phyloP scores from a whole-genome alignment of 768 basidiomycete species.

The Leccinum disarticulatum region DNA sequence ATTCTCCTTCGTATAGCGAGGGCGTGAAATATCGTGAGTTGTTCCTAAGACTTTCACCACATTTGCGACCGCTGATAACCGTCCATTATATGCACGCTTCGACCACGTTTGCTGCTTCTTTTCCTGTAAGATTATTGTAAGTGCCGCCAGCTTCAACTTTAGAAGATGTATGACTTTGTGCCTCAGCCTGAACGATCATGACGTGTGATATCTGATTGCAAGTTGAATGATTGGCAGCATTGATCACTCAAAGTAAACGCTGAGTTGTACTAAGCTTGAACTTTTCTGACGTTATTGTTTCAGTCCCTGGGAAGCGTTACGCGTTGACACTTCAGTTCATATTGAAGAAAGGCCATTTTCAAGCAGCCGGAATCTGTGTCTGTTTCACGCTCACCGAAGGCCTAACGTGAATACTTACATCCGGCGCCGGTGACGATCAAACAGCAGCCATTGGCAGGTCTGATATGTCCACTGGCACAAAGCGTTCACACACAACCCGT shows the following conservation, averaged over 20 bases:
- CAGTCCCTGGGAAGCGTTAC: slow-evolving; percentile 92
- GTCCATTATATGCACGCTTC: slow-evolving; percentile 92
- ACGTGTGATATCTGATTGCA: too few species aligned
- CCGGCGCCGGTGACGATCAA: slow-evolving; percentile 49
- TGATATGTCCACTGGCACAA: slow-evolving; percentile 44
- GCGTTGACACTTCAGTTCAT: slow-evolving; percentile 88
- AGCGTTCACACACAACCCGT: slow-evolving; percentile 53
- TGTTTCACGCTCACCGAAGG: slow-evolving; percentile 59
- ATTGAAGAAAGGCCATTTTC: slow-evolving; percentile 74
- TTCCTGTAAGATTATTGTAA: slow-evolving; percentile 85
- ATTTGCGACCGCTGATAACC: slow-evolving; percentile 41
- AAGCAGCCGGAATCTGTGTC: slow-evolving; percentile 53
- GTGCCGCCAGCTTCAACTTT: slow-evolving; percentile 28
- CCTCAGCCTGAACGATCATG: too few species aligned
- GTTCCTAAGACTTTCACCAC: not conserved
- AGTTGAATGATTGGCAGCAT: too few species aligned
- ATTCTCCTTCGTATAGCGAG: slow-evolving; percentile 80
- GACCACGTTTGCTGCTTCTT: slow-evolving; percentile 90
- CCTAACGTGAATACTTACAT: slow-evolving; percentile 54
- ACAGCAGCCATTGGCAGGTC: slow-evolving; percentile 35
- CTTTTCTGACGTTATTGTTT: too few species aligned
- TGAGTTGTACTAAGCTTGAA: too few species aligned
- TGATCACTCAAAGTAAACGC: too few species aligned
- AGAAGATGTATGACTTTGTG: not conserved
- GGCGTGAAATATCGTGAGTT: slow-evolving; percentile 88